A percentile compares a stretch with the other conserved stretches of the same genome.
Conservation (phyloP, 257 asterid genomes). For the Rubia yunnanensis region DNA sequence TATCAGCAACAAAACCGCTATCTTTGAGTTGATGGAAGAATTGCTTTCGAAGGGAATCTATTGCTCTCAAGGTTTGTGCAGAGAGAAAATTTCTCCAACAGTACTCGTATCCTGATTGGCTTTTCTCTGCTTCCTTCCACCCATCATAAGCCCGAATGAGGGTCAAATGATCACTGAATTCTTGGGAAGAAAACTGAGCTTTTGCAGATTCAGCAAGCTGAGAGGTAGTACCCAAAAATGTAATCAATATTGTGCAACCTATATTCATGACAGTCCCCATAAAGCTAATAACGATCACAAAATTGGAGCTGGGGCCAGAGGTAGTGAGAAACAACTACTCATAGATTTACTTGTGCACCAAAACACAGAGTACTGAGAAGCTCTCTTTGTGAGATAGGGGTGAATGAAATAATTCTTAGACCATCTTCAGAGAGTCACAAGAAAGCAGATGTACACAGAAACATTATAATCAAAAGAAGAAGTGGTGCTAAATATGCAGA, state of each 20-base stretch:
- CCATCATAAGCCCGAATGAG: conserved; percentile 82
- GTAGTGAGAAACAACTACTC: background rate
- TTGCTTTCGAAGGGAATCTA: conserved; percentile 82
- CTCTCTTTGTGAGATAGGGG: conserved; percentile 4
- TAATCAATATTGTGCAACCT: background rate
- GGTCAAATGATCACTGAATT: conserved; percentile 84
- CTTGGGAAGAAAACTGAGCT: conserved; percentile 81
- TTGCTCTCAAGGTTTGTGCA: conserved; percentile 78
- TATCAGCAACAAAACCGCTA: conserved; percentile 49
- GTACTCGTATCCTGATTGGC: conserved; percentile 64
- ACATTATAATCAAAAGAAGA: background rate
- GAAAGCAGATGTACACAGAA: background rate
- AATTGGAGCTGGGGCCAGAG: background rate
- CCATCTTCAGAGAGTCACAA: background rate
- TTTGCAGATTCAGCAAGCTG: conserved; percentile 96
- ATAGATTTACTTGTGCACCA: background rate
- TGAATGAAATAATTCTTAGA: background rate
- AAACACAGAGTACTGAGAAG: background rate
- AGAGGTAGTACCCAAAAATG: conserved; percentile 16
- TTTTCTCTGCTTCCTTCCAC: conserved; percentile 81
- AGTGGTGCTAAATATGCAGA: background rate
- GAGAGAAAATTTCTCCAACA: conserved; percentile 93
- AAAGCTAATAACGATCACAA: background rate
- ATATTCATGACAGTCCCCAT: background rate
- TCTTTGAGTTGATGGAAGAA: conserved; percentile 71